Conservation (phyloP, 192 early-diverging fungal genomes). For the Glomus cerebriforme region DNA sequence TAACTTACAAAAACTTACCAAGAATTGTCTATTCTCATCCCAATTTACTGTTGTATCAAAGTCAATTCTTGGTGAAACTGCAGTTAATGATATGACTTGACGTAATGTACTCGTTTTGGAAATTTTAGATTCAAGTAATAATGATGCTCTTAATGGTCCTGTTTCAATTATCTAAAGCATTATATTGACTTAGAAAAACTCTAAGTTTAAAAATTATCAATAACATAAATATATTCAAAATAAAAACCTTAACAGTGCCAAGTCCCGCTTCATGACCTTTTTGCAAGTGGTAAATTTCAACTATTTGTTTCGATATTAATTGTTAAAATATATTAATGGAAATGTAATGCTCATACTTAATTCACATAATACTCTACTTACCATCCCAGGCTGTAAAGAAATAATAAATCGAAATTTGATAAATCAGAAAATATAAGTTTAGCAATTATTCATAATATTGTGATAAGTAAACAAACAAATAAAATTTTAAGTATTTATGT, state of each 20-base stretch:
- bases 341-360: neutral
- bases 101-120: constrained; percentile 65
- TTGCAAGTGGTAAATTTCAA: constrained; percentile 94
- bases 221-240: neutral
- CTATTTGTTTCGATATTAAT: constrained; percentile 43
- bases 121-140: constrained; percentile 67
- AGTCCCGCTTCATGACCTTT: constrained; percentile 67
- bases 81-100: constrained; percentile 79
- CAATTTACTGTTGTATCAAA: constrained; percentile 91
- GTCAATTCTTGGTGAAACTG: constrained; percentile 72
- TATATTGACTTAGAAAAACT: neutral
- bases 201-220: neutral
- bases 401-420: constrained; percentile 1
- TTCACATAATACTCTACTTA: constrained; percentile 11
- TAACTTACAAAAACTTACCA: constrained; percentile 49
- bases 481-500: constrained; percentile 4
- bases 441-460: too few species aligned
- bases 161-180: constrained; percentile 59
- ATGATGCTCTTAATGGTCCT: constrained; percentile 79
- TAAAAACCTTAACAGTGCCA: constrained; percentile 51
- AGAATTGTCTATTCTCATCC: constrained; percentile 86
- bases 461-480: constrained; percentile 11
- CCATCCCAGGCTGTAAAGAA: constrained; percentile 45
- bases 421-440: neutral
- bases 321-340: neutral